Evolutionary conservation across 495 filamentous ascomycete species (phyloP).

Genomic region (Daldinia grandis): DNA sequence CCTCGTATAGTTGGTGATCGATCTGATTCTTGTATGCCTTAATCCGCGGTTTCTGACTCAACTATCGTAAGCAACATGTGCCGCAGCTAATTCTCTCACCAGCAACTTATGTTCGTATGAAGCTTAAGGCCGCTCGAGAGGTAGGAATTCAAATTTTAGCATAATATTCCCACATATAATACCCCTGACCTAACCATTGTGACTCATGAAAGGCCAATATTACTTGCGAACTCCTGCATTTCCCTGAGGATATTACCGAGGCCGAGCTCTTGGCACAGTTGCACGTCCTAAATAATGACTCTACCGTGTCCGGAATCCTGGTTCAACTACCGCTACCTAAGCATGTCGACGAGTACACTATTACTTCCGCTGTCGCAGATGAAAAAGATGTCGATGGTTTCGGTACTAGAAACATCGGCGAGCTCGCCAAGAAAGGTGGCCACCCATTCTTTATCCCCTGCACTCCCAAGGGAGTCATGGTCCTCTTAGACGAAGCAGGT

Average conservation of each 20-base stretch:
- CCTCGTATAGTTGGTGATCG: conserved; percentile 78
- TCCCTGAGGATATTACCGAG: conserved; percentile 82
- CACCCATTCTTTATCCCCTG: conserved; percentile 88
- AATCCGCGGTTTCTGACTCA: conserved; percentile 18
- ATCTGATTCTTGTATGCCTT: conserved; percentile 84
- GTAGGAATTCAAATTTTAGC: conserved; percentile 54
- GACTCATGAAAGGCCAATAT: conserved; percentile 76
- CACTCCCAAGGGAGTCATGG: conserved; percentile 97
- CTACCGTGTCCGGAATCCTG: conserved; percentile 87
- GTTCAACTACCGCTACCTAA: conserved; percentile 91
- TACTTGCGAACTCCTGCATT: conserved; percentile 82
- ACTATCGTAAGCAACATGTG: conserved; percentile 12
- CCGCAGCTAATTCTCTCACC: conserved; percentile 44
- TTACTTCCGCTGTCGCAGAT: conserved; percentile 89
- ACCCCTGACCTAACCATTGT: conserved; percentile 27
- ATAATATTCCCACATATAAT: conserved; percentile 7
- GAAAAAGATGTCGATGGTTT: conserved; percentile 99
- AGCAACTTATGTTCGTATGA: conserved; percentile 99
- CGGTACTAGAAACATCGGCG: conserved; percentile 90
- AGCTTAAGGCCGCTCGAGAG: conserved; percentile 95
- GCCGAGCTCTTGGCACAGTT: conserved; percentile 85
- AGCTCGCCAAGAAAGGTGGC: conserved; percentile 93
- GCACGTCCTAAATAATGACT: conserved; percentile 83
- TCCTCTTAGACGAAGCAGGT: conserved; percentile 81
- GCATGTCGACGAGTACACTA: conserved; percentile 84